Evolutionary conservation across 169 alveolate species (phyloP), one percentile per base, ranked within the genome.

Genomic region (Plasmodium inui): DNA sequence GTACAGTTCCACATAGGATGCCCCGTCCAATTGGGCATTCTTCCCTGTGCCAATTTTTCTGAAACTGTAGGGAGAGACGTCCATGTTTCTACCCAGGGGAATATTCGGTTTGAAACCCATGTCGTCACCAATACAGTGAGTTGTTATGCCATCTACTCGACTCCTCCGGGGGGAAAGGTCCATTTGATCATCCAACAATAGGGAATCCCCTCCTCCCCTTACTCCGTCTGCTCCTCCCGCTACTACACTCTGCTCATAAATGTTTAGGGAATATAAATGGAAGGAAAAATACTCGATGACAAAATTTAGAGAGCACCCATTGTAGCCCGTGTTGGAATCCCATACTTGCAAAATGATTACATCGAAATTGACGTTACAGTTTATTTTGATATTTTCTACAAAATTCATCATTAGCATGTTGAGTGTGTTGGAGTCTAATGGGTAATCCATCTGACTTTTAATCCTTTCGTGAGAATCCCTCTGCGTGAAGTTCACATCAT

Each of bases 271-370:
- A 44, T 67, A 70, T 30, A 89, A 73, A 79, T 81, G 46, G 37
- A 81, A 28, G 53, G 70, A 3, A 50, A 89, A 28, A 73, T 89
- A 89, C 55, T 89, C 94, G 22, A 89, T 89, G 55, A 89, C 94
- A 70, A 89, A 89, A 89, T 89, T 89, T 22, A 89, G 50, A 79
- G 94, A 89, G 17, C 94, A 89, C 50, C 94, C 80, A 81, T 89
- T 89, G 57, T 80, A 89, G 10, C 91, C 94, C 6, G 89, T 89
- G 76, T 89, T 89, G 12, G 94, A 89, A 39, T 89, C 94, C 94
- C 94, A 89, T 80, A 89, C 82, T 73, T 89, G 94, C 0, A 89
- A 80, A 28, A 55, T 79, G 6, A 89, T 61, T n/a, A 89, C 91
- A 70, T 89, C 90, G 83, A 80, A 89, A 67, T 44, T 81, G 28